Percentiles rank a stretch among this genome's conserved stretches.
phyloP scores from a whole-genome alignment of 495 filamentous ascomycete genomes.

The Baudoinia panamericana region DNA sequence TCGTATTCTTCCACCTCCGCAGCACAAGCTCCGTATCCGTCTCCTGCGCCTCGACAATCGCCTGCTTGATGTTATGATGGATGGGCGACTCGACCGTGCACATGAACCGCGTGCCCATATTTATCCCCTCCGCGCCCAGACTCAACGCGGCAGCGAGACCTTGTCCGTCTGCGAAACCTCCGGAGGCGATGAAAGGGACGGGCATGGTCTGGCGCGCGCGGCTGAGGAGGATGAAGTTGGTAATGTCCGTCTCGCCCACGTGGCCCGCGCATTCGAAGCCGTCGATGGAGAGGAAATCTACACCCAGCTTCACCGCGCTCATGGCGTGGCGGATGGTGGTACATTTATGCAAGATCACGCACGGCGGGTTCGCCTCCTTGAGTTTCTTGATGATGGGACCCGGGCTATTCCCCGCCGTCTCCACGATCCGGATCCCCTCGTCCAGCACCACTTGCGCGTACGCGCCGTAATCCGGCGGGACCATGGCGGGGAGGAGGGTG shows the following conservation, averaged over 20 bases:
- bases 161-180: slow-evolving; percentile 90
- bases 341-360: slow-evolving; percentile 87
- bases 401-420: slow-evolving; percentile 91
- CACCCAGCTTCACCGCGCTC: slow-evolving; percentile 83
- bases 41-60: slow-evolving; percentile 80
- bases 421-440: slow-evolving; percentile 85
- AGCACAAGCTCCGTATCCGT: slow-evolving; percentile 82
- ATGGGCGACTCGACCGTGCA: slow-evolving; percentile 86
- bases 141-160: slow-evolving; percentile 85
- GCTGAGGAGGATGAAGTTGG: slow-evolving; percentile 88
- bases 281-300: slow-evolving; percentile 92
- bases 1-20: slow-evolving; percentile 86
- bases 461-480: slow-evolving; percentile 80
- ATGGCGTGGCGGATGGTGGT: slow-evolving; percentile 91
- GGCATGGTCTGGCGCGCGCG: slow-evolving; percentile 72
- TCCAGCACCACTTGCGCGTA: slow-evolving; percentile 91
- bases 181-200: slow-evolving; percentile 88
- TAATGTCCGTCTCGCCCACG: slow-evolving; percentile 92
- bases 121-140: slow-evolving; percentile 87
- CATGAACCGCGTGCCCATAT: slow-evolving; percentile 94
- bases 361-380: slow-evolving; percentile 51
- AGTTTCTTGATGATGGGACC: slow-evolving; percentile 82
- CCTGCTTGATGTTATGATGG: slow-evolving; percentile 82
- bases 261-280: slow-evolving; percentile 97
- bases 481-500: slow-evolving; percentile 79